Evolutionary conservation across 176 grass and related monocot species (phyloP).

Genomic region (Chrysopogon serrulatus): DNA sequence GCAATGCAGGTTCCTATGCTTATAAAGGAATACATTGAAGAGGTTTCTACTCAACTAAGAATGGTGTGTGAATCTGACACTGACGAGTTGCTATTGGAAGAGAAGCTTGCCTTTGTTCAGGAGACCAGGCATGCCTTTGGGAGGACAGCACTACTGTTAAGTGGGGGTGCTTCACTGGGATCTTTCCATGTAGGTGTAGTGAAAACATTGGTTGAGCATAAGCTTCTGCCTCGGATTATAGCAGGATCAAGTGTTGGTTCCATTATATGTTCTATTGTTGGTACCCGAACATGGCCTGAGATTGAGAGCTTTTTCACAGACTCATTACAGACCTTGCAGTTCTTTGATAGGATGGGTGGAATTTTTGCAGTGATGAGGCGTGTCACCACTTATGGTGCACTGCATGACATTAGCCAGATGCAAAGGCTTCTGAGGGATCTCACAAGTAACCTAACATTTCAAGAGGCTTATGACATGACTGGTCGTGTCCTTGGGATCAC

Average conservation of each 20-base stretch:
- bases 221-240: slow-evolving; percentile 81
- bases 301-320: slow-evolving; percentile 90
- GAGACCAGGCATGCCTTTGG: slow-evolving; percentile 96
- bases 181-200: slow-evolving; percentile 94
- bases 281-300: slow-evolving; percentile 85
- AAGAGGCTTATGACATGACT: slow-evolving; percentile 98
- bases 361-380: slow-evolving; percentile 75
- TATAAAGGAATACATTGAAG: slow-evolving; percentile 95
- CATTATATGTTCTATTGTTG: slow-evolving; percentile 85
- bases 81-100: slow-evolving; percentile 77
- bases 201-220: slow-evolving; percentile 91
- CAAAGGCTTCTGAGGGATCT: slow-evolving; percentile 86
- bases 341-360: slow-evolving; percentile 86
- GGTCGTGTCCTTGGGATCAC: slow-evolving; percentile 90
- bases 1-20: slow-evolving; percentile 66
- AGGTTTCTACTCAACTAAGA: slow-evolving; percentile 82
- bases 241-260: slow-evolving; percentile 97
- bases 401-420: slow-evolving; percentile 93
- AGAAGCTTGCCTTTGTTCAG: slow-evolving; percentile 96
- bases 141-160: slow-evolving; percentile 86
- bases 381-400: slow-evolving; percentile 78
- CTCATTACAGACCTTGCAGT: slow-evolving; percentile 72
- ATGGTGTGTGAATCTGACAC: slow-evolving; percentile 90
- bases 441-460: slow-evolving; percentile 98
- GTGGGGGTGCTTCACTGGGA: slow-evolving; percentile 91